Base-by-base conservation (phyloP, 2,329 filamentous ascomycete species). In the Alternaria burnsii region DNA sequence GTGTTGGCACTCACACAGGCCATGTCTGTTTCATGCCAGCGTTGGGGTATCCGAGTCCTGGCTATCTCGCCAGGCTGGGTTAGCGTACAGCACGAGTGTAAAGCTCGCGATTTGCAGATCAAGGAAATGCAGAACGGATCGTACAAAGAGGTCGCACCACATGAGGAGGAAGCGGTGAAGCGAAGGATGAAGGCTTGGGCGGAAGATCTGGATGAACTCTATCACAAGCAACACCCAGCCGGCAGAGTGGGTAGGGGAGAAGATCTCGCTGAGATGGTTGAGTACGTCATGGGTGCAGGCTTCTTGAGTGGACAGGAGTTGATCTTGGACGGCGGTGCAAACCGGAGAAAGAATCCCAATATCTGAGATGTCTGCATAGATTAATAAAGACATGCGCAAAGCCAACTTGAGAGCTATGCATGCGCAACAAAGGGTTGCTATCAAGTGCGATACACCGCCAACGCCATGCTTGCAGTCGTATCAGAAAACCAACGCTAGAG, bases 1-100 rank as follows among this genome's bases (percentile, higher is more conserved):
- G 66, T 86, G 16, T 66, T 84, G 14, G 83, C 83, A 0, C 66
- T 86, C 26, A 81, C 81, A 53, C 82, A 84, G 64, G 79, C 79
- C 28, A 79, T 85, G 79, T 78, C 82, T 24, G 78, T 82, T 16
- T 81, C 79, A 30, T 74, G 84, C 36, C 75, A 78, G 46, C 69
- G 72, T 6, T 78, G 78, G 52, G 76, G 79, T 5, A 78, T 85
- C 28, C 75, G 81, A 8, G 81, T 83, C 40, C 84, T 83, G 61
- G 78, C 81, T 0, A 80, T 85, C 20, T 68, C 83, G 28, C 82
- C 82, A 0, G 83, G 83, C 0, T 85, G 83, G 83, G 82, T 85
- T 46, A 77, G 83, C 62, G 83, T 85, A 14, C 73, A 71, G 43
- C 75, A 83, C 48, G 79, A 82, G 68, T 77, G 76, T 42, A 72